Evolutionary conservation across 306 rosid species (phyloP).

Genomic region (Castanopsis chinensis): DNA sequence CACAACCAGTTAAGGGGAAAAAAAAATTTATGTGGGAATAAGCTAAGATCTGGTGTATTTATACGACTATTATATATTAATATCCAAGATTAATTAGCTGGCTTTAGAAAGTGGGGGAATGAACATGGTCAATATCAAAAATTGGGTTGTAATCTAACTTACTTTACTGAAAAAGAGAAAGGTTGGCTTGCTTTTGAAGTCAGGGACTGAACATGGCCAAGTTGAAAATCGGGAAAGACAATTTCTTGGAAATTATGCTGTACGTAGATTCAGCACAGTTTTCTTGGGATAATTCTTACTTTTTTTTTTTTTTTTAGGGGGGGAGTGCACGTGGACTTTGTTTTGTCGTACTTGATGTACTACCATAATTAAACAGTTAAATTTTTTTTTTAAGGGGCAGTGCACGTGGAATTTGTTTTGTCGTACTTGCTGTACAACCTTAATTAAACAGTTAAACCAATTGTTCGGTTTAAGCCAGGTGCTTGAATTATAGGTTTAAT

Average conservation of each 20-base stretch:
- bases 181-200: slow-evolving; percentile 12
- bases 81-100: background rate
- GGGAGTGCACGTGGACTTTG: no score
- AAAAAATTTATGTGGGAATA: background rate
- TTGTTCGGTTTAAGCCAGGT: no score
- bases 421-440: no score
- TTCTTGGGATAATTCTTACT: no score
- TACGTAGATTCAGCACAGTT: background rate
- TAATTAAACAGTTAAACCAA: no score
- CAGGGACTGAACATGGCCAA: background rate
- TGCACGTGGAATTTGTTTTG: no score
- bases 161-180: background rate
- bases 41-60: background rate
- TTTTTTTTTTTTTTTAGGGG: no score
- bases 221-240: background rate
- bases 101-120: background rate
- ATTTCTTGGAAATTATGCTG: background rate
- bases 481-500: no score
- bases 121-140: background rate
- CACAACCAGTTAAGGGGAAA: background rate
- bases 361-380: no score
- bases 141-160: background rate
- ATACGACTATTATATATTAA: background rate
- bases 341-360: no score
- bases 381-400: no score